Evolutionary conservation across 129 eudicot species (phyloP), one percentile per base, ranked within the genome.

Genomic region (Mikania micrantha): DNA sequence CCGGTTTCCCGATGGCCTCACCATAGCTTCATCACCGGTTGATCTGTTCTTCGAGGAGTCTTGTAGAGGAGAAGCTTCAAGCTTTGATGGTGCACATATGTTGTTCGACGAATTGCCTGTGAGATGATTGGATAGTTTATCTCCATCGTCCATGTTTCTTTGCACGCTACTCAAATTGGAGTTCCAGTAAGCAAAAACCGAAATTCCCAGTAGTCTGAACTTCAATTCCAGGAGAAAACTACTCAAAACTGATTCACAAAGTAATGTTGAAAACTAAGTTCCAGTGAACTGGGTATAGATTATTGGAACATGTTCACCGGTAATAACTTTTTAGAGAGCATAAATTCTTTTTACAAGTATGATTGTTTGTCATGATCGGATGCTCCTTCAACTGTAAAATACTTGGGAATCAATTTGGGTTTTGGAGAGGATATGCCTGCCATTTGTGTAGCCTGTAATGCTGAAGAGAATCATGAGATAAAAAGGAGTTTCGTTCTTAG

Each of bases 1-100:
- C 38, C 90, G 75, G 64, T 87, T 87, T 13, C 90, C 90, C 39
- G 50, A 62, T 61, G 83, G 66, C 75, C 75, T 73, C 68, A 34
- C 34, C 4, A 52, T 41, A 9, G 19, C 50, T 34, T 83, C 80
- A 17, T 53, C 81, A 57, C 88, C 77, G 4, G 83, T 80, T 75
- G 62, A 67, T 12, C 68, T 27, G 48, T 56, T 72, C 36, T 70
- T 77, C 48, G 67, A 50, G 7, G 70, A 22, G n/a, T 71, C 82
- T 67, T 77, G 61, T 32, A 73, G 25, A 25, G 44, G 34, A 47
- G 79, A 71, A 66, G 66, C 84, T 6, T 36, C 53, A 32, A 81
- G 72, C 54, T 68, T 57, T 21, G 78, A 60, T 59, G 69, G 56
- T 22, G 70, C 48, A 47, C 75, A 67, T 24, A 38, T n/a, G 59